A percentile compares a stretch with the other conserved stretches of the same genome.
Evolutionary conservation across 1,139 yeast genomes (phyloP).

Genomic region (Sugiyamaella paludigena): DNA sequence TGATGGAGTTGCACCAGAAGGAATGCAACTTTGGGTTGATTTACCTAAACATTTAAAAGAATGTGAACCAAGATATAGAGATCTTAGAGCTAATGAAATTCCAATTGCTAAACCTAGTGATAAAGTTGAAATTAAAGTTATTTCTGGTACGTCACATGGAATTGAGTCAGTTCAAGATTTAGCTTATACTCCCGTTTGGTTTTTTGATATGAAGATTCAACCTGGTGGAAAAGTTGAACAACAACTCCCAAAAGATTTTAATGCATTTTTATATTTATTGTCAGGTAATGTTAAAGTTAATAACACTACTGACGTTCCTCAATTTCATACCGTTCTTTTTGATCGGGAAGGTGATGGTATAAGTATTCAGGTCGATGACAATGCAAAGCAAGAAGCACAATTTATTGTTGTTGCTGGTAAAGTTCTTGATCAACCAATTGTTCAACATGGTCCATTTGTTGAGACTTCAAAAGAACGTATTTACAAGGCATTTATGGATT

Average conservation of each 20-base stretch:
- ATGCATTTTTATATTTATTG: conserved; percentile 68
- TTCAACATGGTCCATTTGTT: conserved; percentile 90
- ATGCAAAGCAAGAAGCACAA: conserved; percentile 41
- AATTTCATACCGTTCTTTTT: conserved; percentile 51
- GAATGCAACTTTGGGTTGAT: conserved; percentile 92
- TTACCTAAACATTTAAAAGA: conserved; percentile 69
- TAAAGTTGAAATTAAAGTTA: conserved; percentile 65
- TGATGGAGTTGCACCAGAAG: conserved; percentile 49
- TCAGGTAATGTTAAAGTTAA: conserved; percentile 59
- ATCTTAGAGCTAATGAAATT: conserved; percentile 66
- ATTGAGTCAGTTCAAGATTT: conserved; percentile 69
- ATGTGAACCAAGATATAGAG: conserved; percentile 76
- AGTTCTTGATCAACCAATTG: conserved; percentile 69
- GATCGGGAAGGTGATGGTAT: conserved; percentile 33
- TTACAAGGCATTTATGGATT: conserved; percentile 66
- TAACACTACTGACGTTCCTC: conserved; percentile 42
- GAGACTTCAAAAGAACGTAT: conserved; percentile 64
- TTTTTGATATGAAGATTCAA: conserved; percentile 62
- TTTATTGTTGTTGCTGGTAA: conserved; percentile 78
- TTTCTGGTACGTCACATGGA: conserved; percentile 76
- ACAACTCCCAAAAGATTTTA: conserved; percentile 59
- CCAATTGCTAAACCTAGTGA: conserved; percentile 70
- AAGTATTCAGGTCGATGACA: conserved; percentile 28
- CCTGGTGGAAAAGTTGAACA: conserved; percentile 71
- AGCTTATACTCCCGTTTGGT: conserved; percentile 82